Conservation (phyloP, 805 yeast species). For the Wickerhamomyces hampshirensis region DNA sequence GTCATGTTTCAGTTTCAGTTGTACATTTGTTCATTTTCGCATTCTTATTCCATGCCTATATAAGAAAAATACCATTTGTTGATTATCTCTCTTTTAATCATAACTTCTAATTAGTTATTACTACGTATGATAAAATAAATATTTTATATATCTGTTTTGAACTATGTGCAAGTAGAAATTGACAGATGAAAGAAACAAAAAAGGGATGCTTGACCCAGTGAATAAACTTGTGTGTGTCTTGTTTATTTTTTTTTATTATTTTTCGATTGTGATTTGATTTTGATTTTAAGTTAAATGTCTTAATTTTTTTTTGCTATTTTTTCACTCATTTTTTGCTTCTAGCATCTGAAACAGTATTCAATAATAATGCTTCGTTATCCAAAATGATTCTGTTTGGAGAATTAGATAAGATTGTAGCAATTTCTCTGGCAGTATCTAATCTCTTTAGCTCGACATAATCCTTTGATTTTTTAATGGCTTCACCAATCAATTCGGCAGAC, state of each 20-base stretch:
- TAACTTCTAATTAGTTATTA: too few relatives aligned
- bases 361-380: constrained; percentile 86
- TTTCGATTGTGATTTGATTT: not conserved
- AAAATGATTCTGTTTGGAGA: constrained; percentile 91
- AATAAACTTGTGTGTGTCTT: too few relatives aligned
- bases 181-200: not conserved
- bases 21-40: too few relatives aligned
- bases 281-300: too few relatives aligned
- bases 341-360: constrained; percentile 81
- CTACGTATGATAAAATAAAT: too few relatives aligned
- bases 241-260: not conserved
- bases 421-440: constrained; percentile 95
- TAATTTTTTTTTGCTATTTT: not conserved
- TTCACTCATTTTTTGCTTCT: constrained; percentile 37
- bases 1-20: too few relatives aligned
- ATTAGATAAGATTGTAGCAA: constrained; percentile 75
- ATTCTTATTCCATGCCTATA: too few relatives aligned
- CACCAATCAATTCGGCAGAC: constrained; percentile 97
- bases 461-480: constrained; percentile 92
- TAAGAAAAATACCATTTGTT: too few relatives aligned
- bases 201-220: too few relatives aligned
- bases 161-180: constrained; percentile 1
- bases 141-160: too few relatives aligned
- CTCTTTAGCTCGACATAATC: constrained; percentile 97
- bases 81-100: too few relatives aligned